Conservation (phyloP, 1,284 basidiomycete genomes). For the Phenoliferia sp. region DNA sequence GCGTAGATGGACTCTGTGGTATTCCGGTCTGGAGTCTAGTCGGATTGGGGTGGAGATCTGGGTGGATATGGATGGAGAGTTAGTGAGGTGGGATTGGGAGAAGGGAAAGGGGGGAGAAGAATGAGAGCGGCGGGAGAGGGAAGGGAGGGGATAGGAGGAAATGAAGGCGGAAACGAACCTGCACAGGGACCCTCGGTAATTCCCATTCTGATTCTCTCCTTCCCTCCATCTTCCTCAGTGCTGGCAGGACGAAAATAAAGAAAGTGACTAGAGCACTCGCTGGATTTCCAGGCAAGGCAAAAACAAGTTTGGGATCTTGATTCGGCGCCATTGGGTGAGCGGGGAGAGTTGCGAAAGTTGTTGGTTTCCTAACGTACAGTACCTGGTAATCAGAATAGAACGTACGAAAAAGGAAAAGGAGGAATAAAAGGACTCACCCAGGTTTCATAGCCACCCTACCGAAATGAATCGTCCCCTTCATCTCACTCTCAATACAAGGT, state of each 20-base stretch:
- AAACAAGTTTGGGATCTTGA: conserved; percentile 55
- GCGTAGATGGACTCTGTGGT: conserved; percentile 67
- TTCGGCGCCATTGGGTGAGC: conserved; percentile 32
- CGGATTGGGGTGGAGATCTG: conserved; percentile 58
- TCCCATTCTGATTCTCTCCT: conserved; percentile 55
- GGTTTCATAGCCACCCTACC: conserved; percentile 58
- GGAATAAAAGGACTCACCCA: conserved; percentile 29
- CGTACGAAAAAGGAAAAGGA: neutral
- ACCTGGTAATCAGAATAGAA: neutral
- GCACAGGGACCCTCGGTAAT: conserved; percentile 60
- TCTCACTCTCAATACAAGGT: conserved; percentile 73
- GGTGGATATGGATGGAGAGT: neutral
- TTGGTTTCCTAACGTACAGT: conserved; percentile 58
- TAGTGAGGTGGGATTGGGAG: neutral
- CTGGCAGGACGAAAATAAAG: conserved; percentile 76
- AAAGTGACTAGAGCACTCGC: conserved; percentile 84
- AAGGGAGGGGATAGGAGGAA: neutral
- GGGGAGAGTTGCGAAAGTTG: conserved; percentile 76
- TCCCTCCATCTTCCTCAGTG: conserved; percentile 66
- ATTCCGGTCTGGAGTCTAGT: conserved; percentile 70
- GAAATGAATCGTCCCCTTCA: conserved; percentile 70
- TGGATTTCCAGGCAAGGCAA: conserved; percentile 83
- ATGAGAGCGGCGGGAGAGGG: neutral
- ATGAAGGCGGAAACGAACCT: too few relatives aligned
- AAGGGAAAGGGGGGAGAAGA: neutral